Evolutionary conservation across 2,329 filamentous ascomycete species (phyloP).

Genomic region (Raffaelea arxii): DNA sequence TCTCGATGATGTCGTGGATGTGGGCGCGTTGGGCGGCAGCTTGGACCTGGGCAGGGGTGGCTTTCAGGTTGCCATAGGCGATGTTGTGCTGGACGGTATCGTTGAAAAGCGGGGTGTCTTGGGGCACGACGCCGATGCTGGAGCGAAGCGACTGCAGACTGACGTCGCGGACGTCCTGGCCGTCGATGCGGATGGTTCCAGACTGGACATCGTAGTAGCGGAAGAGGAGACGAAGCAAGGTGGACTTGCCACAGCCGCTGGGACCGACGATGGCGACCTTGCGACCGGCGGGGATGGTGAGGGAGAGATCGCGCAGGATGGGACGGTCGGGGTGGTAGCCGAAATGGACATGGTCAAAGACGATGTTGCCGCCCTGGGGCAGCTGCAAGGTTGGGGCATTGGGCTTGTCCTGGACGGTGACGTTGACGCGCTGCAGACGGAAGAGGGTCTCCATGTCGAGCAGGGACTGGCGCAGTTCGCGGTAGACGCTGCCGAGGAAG

Average conservation of each 20-base stretch:
- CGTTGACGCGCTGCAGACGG: constrained; percentile 92
- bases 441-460: constrained; percentile 99
- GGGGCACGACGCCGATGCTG: constrained; percentile 89
- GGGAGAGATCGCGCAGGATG: constrained; percentile 72
- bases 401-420: constrained; percentile 69
- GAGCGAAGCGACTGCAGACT: constrained; percentile 72
- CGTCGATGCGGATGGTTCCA: constrained; percentile 83
- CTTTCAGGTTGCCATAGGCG: constrained; percentile 71
- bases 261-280: constrained; percentile 95
- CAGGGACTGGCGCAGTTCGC: constrained; percentile 86
- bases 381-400: constrained; percentile 65
- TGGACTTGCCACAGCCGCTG: constrained; percentile 93
- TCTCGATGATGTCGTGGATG: constrained; percentile 71
- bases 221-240: constrained; percentile 81
- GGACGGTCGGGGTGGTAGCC: constrained; percentile 81
- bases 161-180: constrained; percentile 81
- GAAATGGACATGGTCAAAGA: constrained; percentile 90
- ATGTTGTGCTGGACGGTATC: constrained; percentile 95
- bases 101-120: constrained; percentile 96
- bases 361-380: constrained; percentile 74
- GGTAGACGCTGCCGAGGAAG: constrained; percentile 95
- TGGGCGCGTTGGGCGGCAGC: constrained; percentile 73
- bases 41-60: constrained; percentile 60
- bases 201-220: constrained; percentile 84
- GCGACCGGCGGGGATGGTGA: constrained; percentile 90